Evolutionary conservation across 2,329 filamentous ascomycete genomes (phyloP).

Genomic region (Ophiostoma quercus): DNA sequence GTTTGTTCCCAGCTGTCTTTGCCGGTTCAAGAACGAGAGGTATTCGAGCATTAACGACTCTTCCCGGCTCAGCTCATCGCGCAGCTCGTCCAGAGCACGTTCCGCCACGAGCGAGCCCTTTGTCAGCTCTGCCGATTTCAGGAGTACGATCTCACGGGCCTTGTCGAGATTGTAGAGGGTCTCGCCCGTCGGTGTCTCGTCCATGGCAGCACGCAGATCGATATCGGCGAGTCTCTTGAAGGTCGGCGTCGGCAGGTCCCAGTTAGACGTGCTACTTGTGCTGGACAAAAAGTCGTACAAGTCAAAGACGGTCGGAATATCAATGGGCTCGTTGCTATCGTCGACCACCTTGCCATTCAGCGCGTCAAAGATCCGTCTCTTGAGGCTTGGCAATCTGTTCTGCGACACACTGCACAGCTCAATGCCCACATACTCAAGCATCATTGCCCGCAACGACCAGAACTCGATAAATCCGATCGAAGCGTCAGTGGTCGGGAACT

Average conservation of each 20-base stretch:
- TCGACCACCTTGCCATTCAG: slow-evolving; percentile 71
- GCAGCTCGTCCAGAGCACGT: slow-evolving; percentile 37
- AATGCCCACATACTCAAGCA: slow-evolving; percentile 77
- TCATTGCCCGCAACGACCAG: slow-evolving; percentile 67
- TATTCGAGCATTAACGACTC: slow-evolving; percentile 56
- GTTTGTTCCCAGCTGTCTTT: slow-evolving; percentile 51
- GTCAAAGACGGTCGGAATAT: slow-evolving; percentile 75
- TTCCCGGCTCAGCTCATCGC: slow-evolving; percentile 51
- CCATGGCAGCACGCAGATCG: slow-evolving; percentile 60
- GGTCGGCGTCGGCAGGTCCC: slow-evolving; percentile 47
- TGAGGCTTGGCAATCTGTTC: slow-evolving; percentile 63
- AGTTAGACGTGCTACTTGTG: slow-evolving; percentile 46
- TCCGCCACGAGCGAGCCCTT: slow-evolving; percentile 28
- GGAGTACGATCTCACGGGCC: slow-evolving; percentile 65
- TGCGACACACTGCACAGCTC: slow-evolving; percentile 76
- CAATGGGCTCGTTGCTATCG: slow-evolving; percentile 61
- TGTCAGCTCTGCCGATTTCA: slow-evolving; percentile 60
- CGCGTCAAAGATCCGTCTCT: slow-evolving; percentile 62
- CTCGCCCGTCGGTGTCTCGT: slow-evolving; percentile 50
- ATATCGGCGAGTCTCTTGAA: slow-evolving; percentile 60
- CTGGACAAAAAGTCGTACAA: slow-evolving; percentile 79
- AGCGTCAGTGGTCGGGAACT: slow-evolving; percentile 65
- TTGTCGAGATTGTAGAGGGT: slow-evolving; percentile 63
- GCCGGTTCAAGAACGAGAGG: slow-evolving; percentile 58
- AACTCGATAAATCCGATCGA: slow-evolving; percentile 70